Percentiles rank a stretch among this genome's conserved stretches.
Evolutionary conservation across 805 yeast species (phyloP).

Genomic region (Candida krabiensis): DNA sequence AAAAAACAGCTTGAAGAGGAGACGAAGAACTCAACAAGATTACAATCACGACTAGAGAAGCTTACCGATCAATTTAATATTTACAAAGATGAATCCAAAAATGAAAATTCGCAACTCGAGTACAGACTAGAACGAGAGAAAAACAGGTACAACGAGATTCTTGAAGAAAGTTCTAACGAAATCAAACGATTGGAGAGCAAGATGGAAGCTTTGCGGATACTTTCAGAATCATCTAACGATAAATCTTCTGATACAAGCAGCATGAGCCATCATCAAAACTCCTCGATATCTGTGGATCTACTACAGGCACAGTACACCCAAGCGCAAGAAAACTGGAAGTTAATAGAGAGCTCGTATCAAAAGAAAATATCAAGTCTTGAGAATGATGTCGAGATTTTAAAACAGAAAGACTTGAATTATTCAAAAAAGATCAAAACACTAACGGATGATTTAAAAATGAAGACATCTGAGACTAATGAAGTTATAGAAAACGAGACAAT

Average conservation of each 20-base stretch:
- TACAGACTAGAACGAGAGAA: conserved; percentile 31
- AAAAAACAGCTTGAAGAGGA: conserved; percentile 37
- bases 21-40: conserved; percentile 25
- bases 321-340: conserved; percentile 80
- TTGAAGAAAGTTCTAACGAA: conserved; percentile 41
- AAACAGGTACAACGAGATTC: conserved; percentile 23
- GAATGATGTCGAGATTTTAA: conserved; percentile 41
- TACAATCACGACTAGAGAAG: conserved; percentile 24
- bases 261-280: conserved; percentile 2
- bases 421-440: conserved; percentile 31
- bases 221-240: conserved; percentile 47
- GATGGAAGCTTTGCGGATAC: conserved; percentile 65
- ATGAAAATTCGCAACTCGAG: conserved; percentile 26
- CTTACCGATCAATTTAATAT: conserved; percentile 19
- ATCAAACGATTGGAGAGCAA: conserved; percentile 62
- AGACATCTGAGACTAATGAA: conserved; percentile 28
- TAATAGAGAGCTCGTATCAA: conserved; percentile 67
- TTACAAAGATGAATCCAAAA: conserved; percentile 25
- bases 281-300: conserved; percentile 36
- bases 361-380: conserved; percentile 46
- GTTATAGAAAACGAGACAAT: conserved; percentile 23
- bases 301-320: conserved; percentile 71
- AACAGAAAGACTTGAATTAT: conserved; percentile 29
- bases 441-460: conserved; percentile 38
- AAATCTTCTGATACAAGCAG: conserved; percentile 6